Evolutionary conservation across 345 rosid genomes (phyloP).

Genomic region (Eucalyptus pauciflora): DNA sequence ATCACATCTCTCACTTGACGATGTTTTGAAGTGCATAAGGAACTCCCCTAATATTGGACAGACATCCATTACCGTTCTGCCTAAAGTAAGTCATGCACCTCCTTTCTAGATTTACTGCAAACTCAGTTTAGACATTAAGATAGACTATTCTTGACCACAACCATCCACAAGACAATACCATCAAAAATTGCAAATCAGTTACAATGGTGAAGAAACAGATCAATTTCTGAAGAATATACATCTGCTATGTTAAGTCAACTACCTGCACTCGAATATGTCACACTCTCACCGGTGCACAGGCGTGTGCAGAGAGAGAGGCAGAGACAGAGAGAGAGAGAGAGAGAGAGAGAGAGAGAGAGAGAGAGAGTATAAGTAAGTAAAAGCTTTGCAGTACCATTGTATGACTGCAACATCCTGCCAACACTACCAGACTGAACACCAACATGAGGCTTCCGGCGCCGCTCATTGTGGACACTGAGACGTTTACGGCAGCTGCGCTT

Average conservation of each 20-base stretch:
- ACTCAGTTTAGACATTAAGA: background rate
- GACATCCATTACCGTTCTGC: background rate
- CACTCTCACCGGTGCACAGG: background rate
- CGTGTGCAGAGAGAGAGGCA: background rate
- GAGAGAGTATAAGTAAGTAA: background rate
- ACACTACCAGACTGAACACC: slow-evolving; percentile 17
- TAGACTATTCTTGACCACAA: background rate
- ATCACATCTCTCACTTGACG: background rate
- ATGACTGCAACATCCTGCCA: slow-evolving; percentile 29
- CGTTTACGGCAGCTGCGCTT: slow-evolving; percentile 89
- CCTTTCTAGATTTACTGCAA: background rate
- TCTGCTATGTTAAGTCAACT: background rate
- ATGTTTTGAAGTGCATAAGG: background rate
- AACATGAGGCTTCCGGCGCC: slow-evolving; percentile 73
- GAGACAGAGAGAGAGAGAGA: background rate
- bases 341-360: background rate
- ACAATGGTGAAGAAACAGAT: background rate
- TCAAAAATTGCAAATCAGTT: background rate
- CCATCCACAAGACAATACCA: background rate
- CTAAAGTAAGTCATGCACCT: background rate
- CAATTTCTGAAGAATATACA: background rate
- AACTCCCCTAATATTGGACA: background rate
- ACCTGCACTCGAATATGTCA: background rate
- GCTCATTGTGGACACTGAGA: slow-evolving; percentile 82
- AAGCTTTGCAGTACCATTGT: slow-evolving; percentile 25